Base-by-base conservation (phyloP, 2,329 filamentous ascomycete genomes). In the Neonectria ditissima region DNA sequence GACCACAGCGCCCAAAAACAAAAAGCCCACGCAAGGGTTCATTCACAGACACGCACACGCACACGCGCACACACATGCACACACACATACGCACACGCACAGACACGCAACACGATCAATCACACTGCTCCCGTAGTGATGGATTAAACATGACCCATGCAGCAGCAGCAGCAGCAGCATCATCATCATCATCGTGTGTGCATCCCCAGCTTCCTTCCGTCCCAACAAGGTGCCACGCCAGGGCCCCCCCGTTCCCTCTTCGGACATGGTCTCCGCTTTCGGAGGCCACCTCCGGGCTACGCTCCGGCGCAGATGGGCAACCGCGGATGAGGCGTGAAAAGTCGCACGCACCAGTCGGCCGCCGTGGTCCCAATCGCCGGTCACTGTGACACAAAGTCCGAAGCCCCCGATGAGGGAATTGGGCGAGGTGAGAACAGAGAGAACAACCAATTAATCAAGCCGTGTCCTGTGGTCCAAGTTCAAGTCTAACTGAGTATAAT, bases 241-340 rank as follows among this genome's bases (percentile, higher is more conserved):
- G 41, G 10, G 20, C 16, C 14, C 24, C 24, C n/a, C 52, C 32
- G 43, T 30, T 34, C 20, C 53, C 45, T 30, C 57, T 59, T 59
- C 69, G 69, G 69, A 18, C 50, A 52, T 67, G 43, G n/a, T 47
- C 65, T 65, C 65, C 62, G 53, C 47, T 68, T 71, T n/a, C 47
- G 28, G 47, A 50, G 45, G 47, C 10, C 47, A 50, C 30, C 26
- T 32, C 47, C 47, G 47, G 45, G 26, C 6, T 6, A 37, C 8
- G 14, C 34, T 37, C 34, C 34, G 14, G 34, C 14, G 9, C 11
- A 45, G 44, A 26, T 50, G 50, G 24, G 24, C 47, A 37, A 34
- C 14, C 54, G 44, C 60, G 26, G 47, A 58, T 37, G 51, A 54
- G 34, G 57, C 41, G 37, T 20, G 26, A 62, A 64, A 54, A 20